Evolutionary conservation across 2,329 filamentous ascomycete genomes (phyloP).

Genomic region (Sporothrix dimorphospora): DNA sequence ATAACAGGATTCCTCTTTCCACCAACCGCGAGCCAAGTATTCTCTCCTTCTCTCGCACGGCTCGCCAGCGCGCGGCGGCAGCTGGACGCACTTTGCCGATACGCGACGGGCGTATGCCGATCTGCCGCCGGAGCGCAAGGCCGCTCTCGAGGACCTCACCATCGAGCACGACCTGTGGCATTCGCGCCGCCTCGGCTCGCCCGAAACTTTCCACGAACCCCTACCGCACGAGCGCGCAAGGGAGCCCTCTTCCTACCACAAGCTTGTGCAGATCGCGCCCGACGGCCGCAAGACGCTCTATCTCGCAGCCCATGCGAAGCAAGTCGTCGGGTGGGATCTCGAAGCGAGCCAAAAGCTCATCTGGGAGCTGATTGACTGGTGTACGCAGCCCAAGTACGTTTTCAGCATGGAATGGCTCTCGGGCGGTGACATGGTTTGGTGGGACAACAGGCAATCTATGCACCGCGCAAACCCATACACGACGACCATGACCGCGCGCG

Average conservation of each 20-base stretch:
- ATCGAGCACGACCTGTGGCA: slow-evolving; percentile 25
- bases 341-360: slow-evolving; percentile 7
- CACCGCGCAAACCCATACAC: slow-evolving; percentile 19
- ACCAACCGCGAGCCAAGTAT: slow-evolving; percentile 14
- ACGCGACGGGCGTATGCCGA: slow-evolving; percentile 8
- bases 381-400: slow-evolving; percentile 14
- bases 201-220: not conserved
- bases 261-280: slow-evolving; percentile 4
- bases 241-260: slow-evolving; percentile 2
- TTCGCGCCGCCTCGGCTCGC: slow-evolving; percentile 18
- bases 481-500: not conserved
- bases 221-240: not conserved
- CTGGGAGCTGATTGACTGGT: slow-evolving; percentile 13
- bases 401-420: slow-evolving; percentile 10
- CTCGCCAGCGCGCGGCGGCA: not conserved
- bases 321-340: not conserved
- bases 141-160: not conserved
- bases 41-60: slow-evolving; percentile 12
- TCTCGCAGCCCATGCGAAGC: not conserved
- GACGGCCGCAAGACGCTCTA: slow-evolving; percentile 18
- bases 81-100: slow-evolving; percentile 23
- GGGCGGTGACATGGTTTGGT: slow-evolving; percentile 21
- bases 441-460: slow-evolving; percentile 25
- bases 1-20: slow-evolving; percentile 3
- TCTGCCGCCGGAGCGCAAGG: not conserved